phyloP scores from a whole-genome alignment of 2,329 filamentous ascomycete species.

The Cladosporium sp. region DNA sequence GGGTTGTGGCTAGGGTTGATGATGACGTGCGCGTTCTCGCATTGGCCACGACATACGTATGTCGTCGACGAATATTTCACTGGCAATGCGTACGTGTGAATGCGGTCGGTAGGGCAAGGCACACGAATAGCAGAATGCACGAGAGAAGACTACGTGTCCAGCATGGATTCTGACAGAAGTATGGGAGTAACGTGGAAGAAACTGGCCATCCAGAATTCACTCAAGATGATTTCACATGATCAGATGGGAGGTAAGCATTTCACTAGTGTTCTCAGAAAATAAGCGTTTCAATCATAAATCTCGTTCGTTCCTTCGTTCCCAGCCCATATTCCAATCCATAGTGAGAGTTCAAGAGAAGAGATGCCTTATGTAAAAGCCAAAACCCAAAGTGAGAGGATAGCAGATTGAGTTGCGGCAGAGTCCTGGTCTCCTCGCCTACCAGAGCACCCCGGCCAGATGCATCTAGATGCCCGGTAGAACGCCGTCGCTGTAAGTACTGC shows the following conservation, averaged over 20 bases:
- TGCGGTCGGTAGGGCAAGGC: background rate
- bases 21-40: background rate
- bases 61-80: background rate
- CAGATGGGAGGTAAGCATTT: background rate
- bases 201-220: background rate
- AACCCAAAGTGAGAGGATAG: background rate
- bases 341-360: background rate
- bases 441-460: background rate
- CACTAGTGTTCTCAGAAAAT: background rate
- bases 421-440: background rate
- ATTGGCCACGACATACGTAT: background rate
- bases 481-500: slow-evolving; percentile 12
- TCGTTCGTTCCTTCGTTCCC: background rate
- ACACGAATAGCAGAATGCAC: background rate
- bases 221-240: background rate
- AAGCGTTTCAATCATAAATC: background rate
- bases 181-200: background rate
- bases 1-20: background rate
- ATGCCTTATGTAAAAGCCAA: background rate
- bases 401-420: background rate
- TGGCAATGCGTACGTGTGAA: background rate
- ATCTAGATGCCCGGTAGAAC: slow-evolving; percentile 2
- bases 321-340: background rate
- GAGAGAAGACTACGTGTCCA: background rate
- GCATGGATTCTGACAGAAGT: background rate